Evolutionary conservation across 2,329 filamentous ascomycete genomes (phyloP), one percentile per base, ranked within the genome.

Genomic region (Dactylellina parvicollis): DNA sequence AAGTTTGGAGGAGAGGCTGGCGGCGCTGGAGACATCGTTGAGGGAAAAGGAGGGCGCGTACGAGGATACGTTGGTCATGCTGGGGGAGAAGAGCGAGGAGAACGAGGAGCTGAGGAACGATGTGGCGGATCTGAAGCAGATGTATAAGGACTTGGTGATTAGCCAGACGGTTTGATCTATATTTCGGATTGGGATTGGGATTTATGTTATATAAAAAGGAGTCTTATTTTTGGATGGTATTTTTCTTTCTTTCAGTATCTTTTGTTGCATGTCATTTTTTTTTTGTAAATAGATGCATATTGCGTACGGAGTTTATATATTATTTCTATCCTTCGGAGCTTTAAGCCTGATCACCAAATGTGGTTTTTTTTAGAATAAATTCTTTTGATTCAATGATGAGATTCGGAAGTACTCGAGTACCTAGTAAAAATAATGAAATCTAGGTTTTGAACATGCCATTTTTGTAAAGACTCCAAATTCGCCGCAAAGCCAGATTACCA

Each of bases 71-170:
- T 84, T 99, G 59, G 93, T 98, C 82, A 89, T 98, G 88, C 82
- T 99, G 65, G 95, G 95, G 1, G 95, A 99, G 86, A 96, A 96
- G 86, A 96, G 92, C 80, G 95, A 99, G 84, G 83, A 90, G 79
- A 93, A 96, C 1, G 92, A 96, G 79, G 95, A 99, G 84, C 83
- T 99, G 76, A 88, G 86, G 80, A 89, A 90, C 10, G 95, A 98
- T 83, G 90, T 99, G 59, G 85, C 88, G 76, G 95, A 99, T 83
- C 85, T 99, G 80, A 99, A 99, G 84, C 90, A 89, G 79, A 96
- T 99, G 86, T 98, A 98, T 83, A 88, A 92, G 76, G 94, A 98
- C 79, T 82, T 99, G 80, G 90, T 96, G 52, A 91, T 96, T 82
- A 88, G 89, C 79, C 94, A 92, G 67, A 87, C 92, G 79, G 90